phyloP scores from a whole-genome alignment of 805 yeast species.

The Metschnikowia cerradonensis region DNA sequence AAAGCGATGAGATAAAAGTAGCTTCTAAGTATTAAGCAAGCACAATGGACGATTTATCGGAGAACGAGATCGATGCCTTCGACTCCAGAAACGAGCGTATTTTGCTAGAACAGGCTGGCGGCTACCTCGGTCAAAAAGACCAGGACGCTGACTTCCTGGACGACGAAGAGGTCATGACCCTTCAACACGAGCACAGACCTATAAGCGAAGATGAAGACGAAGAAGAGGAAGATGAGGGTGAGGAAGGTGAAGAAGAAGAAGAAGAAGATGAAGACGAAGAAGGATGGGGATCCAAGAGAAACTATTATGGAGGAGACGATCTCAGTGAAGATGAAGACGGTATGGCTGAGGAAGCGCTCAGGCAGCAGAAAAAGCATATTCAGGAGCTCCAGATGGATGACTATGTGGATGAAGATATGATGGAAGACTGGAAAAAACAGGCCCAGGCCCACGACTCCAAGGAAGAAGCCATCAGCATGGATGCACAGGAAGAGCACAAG shows the following conservation, averaged over 20 bases:
- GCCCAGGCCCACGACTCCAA: constrained; percentile 44
- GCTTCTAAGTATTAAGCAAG: background rate
- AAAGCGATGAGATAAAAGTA: constrained; percentile 4
- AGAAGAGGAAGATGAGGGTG: constrained; percentile 40
- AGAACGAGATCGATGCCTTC: constrained; percentile 64
- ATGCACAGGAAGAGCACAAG: constrained; percentile 14
- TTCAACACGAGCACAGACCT: constrained; percentile 14
- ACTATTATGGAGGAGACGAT: constrained; percentile 58
- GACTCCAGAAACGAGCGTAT: constrained; percentile 56
- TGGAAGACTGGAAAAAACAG: constrained; percentile 71
- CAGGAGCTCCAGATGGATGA: constrained; percentile 67
- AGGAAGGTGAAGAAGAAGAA: constrained; percentile 47
- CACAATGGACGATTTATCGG: constrained; percentile 13
- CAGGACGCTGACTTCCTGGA: constrained; percentile 35
- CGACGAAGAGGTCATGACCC: constrained; percentile 55
- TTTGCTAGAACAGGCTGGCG: constrained; percentile 54
- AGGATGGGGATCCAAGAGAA: constrained; percentile 42
- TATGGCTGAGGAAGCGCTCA: constrained; percentile 82
- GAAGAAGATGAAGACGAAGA: constrained; percentile 42
- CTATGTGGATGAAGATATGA: constrained; percentile 63
- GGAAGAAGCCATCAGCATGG: constrained; percentile 15
- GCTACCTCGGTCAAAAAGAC: constrained; percentile 23
- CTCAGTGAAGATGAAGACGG: constrained; percentile 72
- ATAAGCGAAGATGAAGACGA: constrained; percentile 20
- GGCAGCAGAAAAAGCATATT: constrained; percentile 72